Percentiles rank a stretch among this genome's conserved stretches.
These are phyloP conservation scores for Trichosporon sp. DNA, from an alignment of 1,284 basidiomycete species.

Conservation along the genomic window DNA sequence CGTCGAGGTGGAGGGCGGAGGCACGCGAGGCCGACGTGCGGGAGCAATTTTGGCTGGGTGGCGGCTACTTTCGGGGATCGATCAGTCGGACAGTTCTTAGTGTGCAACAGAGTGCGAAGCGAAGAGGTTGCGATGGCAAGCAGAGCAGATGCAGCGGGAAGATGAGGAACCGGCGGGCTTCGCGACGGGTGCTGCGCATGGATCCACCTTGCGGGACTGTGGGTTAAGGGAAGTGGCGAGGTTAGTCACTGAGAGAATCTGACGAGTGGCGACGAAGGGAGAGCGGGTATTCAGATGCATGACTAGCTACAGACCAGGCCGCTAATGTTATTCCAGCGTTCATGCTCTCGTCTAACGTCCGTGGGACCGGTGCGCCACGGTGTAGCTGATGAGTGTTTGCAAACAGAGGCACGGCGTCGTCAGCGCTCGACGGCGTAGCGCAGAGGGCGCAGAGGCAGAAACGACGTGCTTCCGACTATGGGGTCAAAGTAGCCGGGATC, in stretches of 20 bases:
- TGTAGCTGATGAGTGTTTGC: too few relatives aligned
- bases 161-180: neutral
- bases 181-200: neutral
- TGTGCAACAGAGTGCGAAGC: neutral
- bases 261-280: neutral
- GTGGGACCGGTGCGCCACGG: too few relatives aligned
- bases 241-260: neutral
- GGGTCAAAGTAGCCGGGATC: too few relatives aligned
- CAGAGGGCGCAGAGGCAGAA: too few relatives aligned
- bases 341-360: too few relatives aligned
- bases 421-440: too few relatives aligned
- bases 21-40: neutral
- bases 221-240: neutral
- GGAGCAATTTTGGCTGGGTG: neutral
- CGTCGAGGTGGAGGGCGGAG: slow-evolving; percentile 6
- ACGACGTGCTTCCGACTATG: too few relatives aligned
- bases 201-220: neutral
- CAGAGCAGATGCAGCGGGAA: neutral
- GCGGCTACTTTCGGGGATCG: neutral
- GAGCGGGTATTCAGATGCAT: too few relatives aligned
- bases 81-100: neutral
- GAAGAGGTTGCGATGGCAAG: neutral
- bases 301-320: too few relatives aligned
- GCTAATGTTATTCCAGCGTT: too few relatives aligned
- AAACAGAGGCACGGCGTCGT: too few relatives aligned